Evolutionary conservation across 2,329 filamentous ascomycete species (phyloP).

Genomic region (Fusarium armeniacum): DNA sequence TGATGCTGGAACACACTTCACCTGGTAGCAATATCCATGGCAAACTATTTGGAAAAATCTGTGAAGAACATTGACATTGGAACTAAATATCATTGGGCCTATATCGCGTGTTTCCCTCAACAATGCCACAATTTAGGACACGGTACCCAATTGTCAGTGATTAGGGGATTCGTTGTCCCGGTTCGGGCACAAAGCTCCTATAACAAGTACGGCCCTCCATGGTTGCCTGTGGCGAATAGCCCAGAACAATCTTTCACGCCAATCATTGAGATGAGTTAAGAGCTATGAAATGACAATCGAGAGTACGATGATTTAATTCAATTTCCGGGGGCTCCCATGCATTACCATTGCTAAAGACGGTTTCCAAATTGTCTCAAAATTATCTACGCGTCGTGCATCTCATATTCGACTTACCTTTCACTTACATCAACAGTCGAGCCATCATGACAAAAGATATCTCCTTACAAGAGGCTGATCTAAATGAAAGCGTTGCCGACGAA

Average conservation of each 20-base stretch:
- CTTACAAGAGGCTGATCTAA: not conserved
- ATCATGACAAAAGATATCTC: conserved; percentile 25
- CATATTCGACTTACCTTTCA: not conserved
- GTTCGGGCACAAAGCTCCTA: conserved; percentile 21
- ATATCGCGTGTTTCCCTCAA: not conserved
- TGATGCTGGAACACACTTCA: not conserved
- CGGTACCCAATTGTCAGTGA: not conserved
- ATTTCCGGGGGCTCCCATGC: conserved; percentile 1
- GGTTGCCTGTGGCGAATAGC: conserved; percentile 32
- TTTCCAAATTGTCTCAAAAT: not conserved
- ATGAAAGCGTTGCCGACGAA: conserved; percentile 3
- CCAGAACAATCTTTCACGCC: conserved; percentile 15
- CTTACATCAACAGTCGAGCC: conserved; percentile 10
- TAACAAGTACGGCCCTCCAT: not conserved
- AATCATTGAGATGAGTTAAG: conserved; percentile 2
- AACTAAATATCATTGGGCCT: too few species aligned
- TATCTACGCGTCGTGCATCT: not conserved
- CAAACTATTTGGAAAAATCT: not conserved
- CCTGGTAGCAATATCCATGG: not conserved
- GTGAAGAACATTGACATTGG: not conserved
- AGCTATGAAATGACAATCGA: conserved; percentile 9
- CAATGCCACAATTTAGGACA: not conserved
- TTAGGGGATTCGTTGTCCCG: not conserved
- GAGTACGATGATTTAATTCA: not conserved
- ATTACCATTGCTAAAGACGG: not conserved